Evolutionary conservation across 805 yeast species (phyloP).

Genomic region (Candida vartiovaarae): DNA sequence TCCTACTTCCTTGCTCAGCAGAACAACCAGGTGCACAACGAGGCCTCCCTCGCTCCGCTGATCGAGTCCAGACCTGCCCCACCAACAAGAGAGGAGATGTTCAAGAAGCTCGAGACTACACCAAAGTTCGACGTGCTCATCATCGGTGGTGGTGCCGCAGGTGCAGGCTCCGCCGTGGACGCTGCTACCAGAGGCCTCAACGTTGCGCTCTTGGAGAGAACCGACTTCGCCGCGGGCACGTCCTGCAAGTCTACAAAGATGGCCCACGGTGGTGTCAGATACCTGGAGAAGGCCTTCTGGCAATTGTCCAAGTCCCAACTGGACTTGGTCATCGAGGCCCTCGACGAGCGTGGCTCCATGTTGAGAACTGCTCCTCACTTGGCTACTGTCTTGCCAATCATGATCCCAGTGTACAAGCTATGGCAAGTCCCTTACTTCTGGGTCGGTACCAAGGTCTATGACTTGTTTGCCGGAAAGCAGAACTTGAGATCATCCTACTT

Average conservation of each 20-base stretch:
- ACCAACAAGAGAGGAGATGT: constrained; percentile 48
- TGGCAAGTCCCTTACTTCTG: constrained; percentile 96
- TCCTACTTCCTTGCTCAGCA: constrained; percentile 7
- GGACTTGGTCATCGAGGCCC: constrained; percentile 82
- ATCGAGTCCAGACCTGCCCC: constrained; percentile 39
- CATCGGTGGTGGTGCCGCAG: constrained; percentile 96
- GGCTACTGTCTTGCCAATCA: constrained; percentile 77
- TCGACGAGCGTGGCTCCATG: constrained; percentile 81
- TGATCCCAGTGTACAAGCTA: constrained; percentile 93
- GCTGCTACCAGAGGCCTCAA: constrained; percentile 87
- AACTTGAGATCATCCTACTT: constrained; percentile 75
- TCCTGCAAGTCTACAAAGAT: constrained; percentile 91
- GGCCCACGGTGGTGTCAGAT: constrained; percentile 97
- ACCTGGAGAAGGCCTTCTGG: constrained; percentile 90
- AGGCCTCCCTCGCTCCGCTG: constrained; percentile 28
- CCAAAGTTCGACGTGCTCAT: constrained; percentile 71
- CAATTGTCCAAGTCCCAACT: constrained; percentile 86
- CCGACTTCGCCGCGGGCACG: constrained; percentile 89
- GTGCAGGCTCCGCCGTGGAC: constrained; percentile 89
- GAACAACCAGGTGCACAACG: constrained; percentile 14
- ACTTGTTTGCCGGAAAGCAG: constrained; percentile 84
- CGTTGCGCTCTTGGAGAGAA: constrained; percentile 79
- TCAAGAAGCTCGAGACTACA: constrained; percentile 40
- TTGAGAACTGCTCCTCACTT: constrained; percentile 89
- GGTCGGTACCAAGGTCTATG: constrained; percentile 87